Evolutionary conservation across 1,284 basidiomycete genomes (phyloP).

Genomic region (Cystobasidium slooffiae): DNA sequence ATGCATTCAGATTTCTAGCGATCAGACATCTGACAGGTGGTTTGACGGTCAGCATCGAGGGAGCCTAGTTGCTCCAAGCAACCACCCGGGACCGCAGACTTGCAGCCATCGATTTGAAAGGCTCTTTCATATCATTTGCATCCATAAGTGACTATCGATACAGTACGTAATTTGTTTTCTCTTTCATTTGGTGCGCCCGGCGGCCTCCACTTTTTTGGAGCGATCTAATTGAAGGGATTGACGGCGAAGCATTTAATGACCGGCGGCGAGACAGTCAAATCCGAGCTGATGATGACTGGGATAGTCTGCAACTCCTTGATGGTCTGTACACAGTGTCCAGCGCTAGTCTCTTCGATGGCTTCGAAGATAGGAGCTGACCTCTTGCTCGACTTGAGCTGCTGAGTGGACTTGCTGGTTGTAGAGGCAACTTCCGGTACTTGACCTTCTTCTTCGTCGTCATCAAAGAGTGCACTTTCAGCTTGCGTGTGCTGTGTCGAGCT

Average conservation of each 20-base stretch:
- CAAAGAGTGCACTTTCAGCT: slow-evolving; percentile 84
- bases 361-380: slow-evolving; percentile 76
- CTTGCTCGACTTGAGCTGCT: slow-evolving; percentile 53
- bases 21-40: no score
- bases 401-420: neutral
- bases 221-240: slow-evolving; percentile 28
- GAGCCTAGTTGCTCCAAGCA: no score
- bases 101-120: no score
- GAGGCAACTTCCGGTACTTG: slow-evolving; percentile 24
- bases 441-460: slow-evolving; percentile 66
- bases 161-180: no score
- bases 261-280: slow-evolving; percentile 89
- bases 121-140: no score
- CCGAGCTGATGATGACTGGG: slow-evolving; percentile 89
- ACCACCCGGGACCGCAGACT: no score
- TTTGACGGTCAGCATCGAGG: no score
- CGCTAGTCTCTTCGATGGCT: slow-evolving; percentile 69
- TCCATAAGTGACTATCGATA: no score
- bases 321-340: slow-evolving; percentile 89
- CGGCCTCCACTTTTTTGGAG: no score
- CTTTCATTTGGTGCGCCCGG: no score
- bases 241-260: slow-evolving; percentile 66
- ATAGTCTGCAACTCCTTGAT: slow-evolving; percentile 72
- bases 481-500: slow-evolving; percentile 83
- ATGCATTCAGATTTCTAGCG: no score